These are phyloP conservation scores for Alternaria postmessia DNA, from an alignment of 2,329 filamentous ascomycete genomes.

Conservation along the genomic window DNA sequence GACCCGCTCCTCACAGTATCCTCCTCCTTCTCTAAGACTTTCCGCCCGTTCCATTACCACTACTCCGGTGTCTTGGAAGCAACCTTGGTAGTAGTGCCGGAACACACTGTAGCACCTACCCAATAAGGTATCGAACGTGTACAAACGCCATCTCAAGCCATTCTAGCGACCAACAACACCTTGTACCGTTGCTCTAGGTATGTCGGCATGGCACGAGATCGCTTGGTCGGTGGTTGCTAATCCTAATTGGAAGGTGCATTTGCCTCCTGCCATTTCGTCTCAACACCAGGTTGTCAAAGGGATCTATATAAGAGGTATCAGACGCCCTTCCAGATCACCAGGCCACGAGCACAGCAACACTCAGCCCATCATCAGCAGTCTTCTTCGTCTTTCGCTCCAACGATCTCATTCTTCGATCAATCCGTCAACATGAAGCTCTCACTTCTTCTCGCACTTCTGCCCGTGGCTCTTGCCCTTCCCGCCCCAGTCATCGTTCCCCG, in stretches of 20 bases:
- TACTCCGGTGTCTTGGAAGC: slow-evolving; percentile 35
- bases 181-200: slow-evolving; percentile 22
- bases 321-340: slow-evolving; percentile 24
- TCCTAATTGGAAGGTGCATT: slow-evolving; percentile 44
- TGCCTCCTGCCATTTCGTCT: slow-evolving; percentile 21
- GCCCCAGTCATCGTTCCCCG: slow-evolving; percentile 52
- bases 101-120: slow-evolving; percentile 41
- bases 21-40: slow-evolving; percentile 28
- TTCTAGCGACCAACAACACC: slow-evolving; percentile 22
- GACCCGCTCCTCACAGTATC: slow-evolving; percentile 25
- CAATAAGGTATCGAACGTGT: slow-evolving; percentile 36
- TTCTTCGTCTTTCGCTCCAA: slow-evolving; percentile 22
- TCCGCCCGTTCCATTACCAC: slow-evolving; percentile 29
- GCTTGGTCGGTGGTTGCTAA: slow-evolving; percentile 25
- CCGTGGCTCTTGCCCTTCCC: slow-evolving; percentile 45
- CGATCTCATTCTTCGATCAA: slow-evolving; percentile 18
- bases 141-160: slow-evolving; percentile 38
- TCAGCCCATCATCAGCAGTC: slow-evolving; percentile 29
- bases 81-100: slow-evolving; percentile 27
- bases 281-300: slow-evolving; percentile 13
- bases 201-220: slow-evolving; percentile 28
- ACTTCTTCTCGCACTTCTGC: slow-evolving; percentile 50
- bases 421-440: slow-evolving; percentile 51
- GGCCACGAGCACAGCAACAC: slow-evolving; percentile 39
- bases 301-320: slow-evolving; percentile 42